A percentile compares a stretch with the other conserved stretches of the same genome.
Evolutionary conservation across 2,329 filamentous ascomycete genomes (phyloP).

Genomic region (Pestalotiopsis fici): DNA sequence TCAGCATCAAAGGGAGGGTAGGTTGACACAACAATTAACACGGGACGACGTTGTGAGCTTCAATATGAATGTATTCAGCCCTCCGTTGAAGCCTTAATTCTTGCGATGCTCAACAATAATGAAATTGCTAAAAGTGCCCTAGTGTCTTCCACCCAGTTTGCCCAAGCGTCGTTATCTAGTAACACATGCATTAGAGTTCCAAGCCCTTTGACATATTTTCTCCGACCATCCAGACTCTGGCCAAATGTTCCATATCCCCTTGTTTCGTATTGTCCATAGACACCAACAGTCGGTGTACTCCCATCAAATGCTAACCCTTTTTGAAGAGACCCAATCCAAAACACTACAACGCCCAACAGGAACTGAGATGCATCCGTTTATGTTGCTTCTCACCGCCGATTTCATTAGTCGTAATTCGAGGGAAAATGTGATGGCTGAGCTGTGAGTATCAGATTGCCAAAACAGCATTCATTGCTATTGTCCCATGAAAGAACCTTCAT

Average conservation of each 20-base stretch:
- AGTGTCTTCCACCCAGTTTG: background rate
- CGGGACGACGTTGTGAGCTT: too few relatives aligned
- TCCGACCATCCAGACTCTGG: background rate
- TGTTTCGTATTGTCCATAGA: background rate
- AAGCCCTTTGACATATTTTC: background rate
- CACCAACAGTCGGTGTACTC: background rate
- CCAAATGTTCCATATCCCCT: background rate
- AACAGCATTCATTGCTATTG: background rate
- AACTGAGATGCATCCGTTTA: background rate
- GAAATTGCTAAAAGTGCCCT: background rate
- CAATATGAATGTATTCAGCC: background rate
- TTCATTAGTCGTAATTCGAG: background rate
- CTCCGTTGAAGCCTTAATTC: background rate
- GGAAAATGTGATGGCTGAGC: background rate
- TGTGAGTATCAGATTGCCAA: background rate
- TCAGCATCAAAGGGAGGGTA: too few relatives aligned
- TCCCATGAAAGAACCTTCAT: conserved; percentile 8
- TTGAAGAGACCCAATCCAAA: background rate
- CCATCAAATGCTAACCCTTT: background rate
- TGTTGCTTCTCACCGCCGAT: background rate
- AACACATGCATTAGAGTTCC: background rate
- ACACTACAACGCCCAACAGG: background rate
- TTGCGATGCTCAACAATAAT: background rate
- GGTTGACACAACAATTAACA: too few relatives aligned
- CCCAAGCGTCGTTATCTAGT: background rate